phyloP scores from a whole-genome alignment of 768 basidiomycete species.

The Xanthoconium purpureum region DNA sequence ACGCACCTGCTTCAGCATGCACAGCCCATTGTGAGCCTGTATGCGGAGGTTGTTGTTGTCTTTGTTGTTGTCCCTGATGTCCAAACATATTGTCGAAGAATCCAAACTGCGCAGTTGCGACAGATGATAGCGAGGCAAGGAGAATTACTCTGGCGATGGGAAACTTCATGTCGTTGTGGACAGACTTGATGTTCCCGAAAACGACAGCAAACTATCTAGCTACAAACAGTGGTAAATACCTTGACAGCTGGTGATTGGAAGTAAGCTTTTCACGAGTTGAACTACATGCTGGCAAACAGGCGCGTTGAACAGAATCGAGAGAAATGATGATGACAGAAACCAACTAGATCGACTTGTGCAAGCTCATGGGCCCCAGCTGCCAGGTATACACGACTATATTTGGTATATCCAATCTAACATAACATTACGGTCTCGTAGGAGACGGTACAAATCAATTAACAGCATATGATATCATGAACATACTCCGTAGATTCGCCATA shows the following conservation, averaged over 20 bases:
- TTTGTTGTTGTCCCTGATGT: constrained; percentile 48
- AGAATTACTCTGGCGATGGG: constrained; percentile 8
- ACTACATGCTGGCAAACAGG: too few species aligned
- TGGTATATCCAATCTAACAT: constrained; percentile 20
- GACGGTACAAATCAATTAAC: constrained; percentile 33
- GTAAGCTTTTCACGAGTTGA: too few species aligned
- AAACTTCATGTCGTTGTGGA: constrained; percentile 14
- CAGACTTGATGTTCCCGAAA: not conserved
- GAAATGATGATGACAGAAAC: too few species aligned
- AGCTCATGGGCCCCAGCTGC: not conserved
- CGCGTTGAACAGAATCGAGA: too few species aligned
- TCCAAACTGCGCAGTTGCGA: constrained; percentile 63
- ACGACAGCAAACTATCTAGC: not conserved
- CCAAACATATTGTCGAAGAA: constrained; percentile 82
- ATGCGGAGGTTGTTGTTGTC: constrained; percentile 44
- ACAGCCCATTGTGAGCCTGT: constrained; percentile 61
- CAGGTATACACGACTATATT: not conserved
- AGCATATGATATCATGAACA: constrained; percentile 29
- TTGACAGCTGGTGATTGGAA: not conserved
- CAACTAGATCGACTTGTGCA: too few species aligned
- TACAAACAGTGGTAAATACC: not conserved
- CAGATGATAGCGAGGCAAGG: constrained; percentile 24
- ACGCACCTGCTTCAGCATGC: constrained; percentile 62
- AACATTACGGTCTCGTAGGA: constrained; percentile 28
- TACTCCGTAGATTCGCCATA: constrained; percentile 16